Base-by-base conservation (phyloP, 768 basidiomycete genomes). In the Boletus eberwhitei region DNA sequence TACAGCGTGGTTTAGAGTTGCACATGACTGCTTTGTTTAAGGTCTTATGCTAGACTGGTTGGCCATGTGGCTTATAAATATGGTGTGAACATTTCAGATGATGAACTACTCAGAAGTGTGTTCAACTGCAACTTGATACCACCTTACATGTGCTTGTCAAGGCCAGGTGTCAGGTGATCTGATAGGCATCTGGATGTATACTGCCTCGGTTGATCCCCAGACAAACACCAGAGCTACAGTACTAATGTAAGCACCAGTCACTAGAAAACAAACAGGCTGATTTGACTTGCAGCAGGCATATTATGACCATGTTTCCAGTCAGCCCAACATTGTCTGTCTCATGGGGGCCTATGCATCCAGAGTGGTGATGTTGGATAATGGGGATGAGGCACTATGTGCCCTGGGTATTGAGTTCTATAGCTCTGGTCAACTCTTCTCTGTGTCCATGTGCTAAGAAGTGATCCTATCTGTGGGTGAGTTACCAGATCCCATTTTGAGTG, bases 311-410 rank as follows among this genome's bases (percentile, higher is more conserved):
- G 57, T 62, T 31, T 57, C 60, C 5, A 52, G 53, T 32, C 61
- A 40, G n/a, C 54, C 52, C 8, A 70, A 70, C 44, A 59, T 67
- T 24, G 44, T 55, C 3, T 58, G 65, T 8, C 54, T 71, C 19
- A 64, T 66, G 7, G 60, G 62, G 3, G 65, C 64, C 32, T 57
- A 61, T 26, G 61, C 54, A 35, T 61, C 74, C 14, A 61, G 60
- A 41, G 58, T 69, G 19, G 36, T 64, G 4, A 61, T 63, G 54
- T 48, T 49, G 19, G 29, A 52, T 17, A 31, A 22, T 26, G 31
- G 47, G 16, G 40, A 42, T 8, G 48, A 53, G 3, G 26, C 46
- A 24, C 17, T 34, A 14, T 51, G 57, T 31, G 63, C 69, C 1
- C 42, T 59, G 14, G 68, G 60, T 3, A 59, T 67, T 19, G 64